These are phyloP conservation scores for Lachnellula willkommii DNA, from an alignment of 2,329 filamentous ascomycete species.

Conservation along the genomic window DNA sequence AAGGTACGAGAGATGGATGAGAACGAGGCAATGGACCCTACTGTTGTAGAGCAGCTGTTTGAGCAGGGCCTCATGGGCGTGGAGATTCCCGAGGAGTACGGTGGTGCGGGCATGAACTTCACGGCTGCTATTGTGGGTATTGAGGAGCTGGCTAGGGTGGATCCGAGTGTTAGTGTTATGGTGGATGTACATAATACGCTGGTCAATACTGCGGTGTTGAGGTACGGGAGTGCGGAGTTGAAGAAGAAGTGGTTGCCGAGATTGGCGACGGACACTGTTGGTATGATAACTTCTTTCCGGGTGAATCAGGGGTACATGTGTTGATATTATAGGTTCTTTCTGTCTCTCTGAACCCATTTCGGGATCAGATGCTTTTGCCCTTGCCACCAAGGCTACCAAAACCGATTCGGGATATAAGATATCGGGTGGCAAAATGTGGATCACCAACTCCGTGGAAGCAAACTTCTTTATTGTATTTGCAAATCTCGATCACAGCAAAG, in stretches of 20 bases:
- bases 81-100: conserved; percentile 95
- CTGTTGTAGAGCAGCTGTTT: conserved; percentile 85
- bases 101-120: conserved; percentile 98
- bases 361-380: conserved; percentile 91
- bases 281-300: conserved; percentile 13
- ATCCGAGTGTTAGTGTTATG: conserved; percentile 91
- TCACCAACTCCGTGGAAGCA: conserved; percentile 94
- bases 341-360: conserved; percentile 89
- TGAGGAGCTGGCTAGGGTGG: conserved; percentile 89
- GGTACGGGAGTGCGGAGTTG: conserved; percentile 69
- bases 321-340: conserved; percentile 58
- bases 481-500: conserved; percentile 85
- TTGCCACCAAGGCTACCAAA: conserved; percentile 84
- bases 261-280: conserved; percentile 83
- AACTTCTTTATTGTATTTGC: conserved; percentile 97
- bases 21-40: conserved; percentile 85
- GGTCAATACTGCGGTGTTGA: conserved; percentile 88
- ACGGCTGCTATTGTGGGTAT: conserved; percentile 93
- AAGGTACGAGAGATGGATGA: conserved; percentile 98
- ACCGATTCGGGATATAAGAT: conserved; percentile 80
- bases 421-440: conserved; percentile 98
- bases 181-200: conserved; percentile 98
- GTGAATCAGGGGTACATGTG: background rate
- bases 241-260: conserved; percentile 87
- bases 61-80: conserved; percentile 97